phyloP scores from a whole-genome alignment of 192 early-diverging fungal genomes.

The Linnemannia schmuckeri region DNA sequence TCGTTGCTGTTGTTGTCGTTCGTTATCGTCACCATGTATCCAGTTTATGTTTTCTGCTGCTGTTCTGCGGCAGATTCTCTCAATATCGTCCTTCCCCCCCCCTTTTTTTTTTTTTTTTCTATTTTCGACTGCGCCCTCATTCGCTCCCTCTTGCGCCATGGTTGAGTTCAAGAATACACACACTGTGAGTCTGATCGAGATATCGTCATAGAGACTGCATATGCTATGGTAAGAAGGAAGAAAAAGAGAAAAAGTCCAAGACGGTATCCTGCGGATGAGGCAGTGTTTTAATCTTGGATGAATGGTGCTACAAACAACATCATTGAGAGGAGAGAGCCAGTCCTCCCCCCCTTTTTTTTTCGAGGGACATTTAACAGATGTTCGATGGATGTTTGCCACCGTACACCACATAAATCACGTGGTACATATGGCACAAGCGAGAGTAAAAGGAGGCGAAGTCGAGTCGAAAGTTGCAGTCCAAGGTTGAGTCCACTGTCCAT shows the following conservation, averaged over 20 bases:
- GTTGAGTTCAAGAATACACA: not conserved
- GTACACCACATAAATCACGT: not conserved
- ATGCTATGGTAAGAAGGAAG: not conserved
- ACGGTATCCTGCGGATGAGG: not conserved
- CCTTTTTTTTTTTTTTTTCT: not conserved
- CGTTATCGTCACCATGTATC: not conserved
- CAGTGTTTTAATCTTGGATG: not conserved
- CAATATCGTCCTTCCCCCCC: no score
- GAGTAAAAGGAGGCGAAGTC: not conserved
- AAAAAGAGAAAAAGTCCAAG: not conserved
- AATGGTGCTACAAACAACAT: not conserved
- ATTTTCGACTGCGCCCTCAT: conserved; percentile 2
- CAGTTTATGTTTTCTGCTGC: not conserved
- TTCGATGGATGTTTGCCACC: not conserved
- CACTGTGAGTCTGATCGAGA: not conserved
- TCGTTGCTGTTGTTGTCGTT: not conserved
- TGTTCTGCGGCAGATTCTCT: not conserved
- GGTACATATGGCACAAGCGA: not conserved
- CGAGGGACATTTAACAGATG: not conserved
- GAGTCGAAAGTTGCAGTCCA: not conserved
- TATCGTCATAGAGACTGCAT: not conserved
- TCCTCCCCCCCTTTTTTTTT: not conserved
- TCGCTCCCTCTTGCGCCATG: not conserved
- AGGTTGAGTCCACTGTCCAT: no score
- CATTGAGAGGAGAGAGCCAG: not conserved